Evolutionary conservation across 192 early-diverging fungal genomes (phyloP), one percentile per base, ranked within the genome.

Genomic region (Backusella parvicylindrica): DNA sequence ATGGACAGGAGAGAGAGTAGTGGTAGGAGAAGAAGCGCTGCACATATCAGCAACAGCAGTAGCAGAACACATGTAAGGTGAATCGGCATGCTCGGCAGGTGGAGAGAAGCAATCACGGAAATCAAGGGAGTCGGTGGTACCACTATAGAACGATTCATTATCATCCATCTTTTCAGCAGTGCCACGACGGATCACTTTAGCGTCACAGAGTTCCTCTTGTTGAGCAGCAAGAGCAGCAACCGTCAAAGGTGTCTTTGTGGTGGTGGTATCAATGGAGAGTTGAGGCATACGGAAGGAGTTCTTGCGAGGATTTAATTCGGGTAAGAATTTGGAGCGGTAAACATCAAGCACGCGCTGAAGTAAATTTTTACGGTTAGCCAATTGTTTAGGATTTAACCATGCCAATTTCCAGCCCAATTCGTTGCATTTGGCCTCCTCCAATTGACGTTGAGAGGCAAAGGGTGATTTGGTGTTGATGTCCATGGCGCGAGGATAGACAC

Each of bases 341-440:
- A 79, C 36, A 56, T 83, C 81, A 13, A 83, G 56, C 1, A 73
- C 75, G 38, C 79, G 75, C 67, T 82, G 78, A 1, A 82, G 40
- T 3, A 82, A 56, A 9, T 71, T 71, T 33, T 76, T 75, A 28
- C 79, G 79, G 32, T 73, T 79, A 2, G 72, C 76, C n/a, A 82
- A 50, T 16, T 74, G 72, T 41, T 69, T 60, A 47, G 56, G 71
- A 64, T 64, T 78, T 26, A 69, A 76, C 79, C 40, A 79, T 15
- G 72, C 79, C 64, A 92, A 74, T 73, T 89, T 88, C 92, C 92
- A 93, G 8, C 84, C 91, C 49, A 92, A 60, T 43, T 90, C 87
- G 74, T 85, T 93, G 72, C 78, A 88, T 40, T 37, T 67, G 43
- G 68, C 78, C 77, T 84, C 90, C n/a, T 74, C 77, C 65, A 83